Conservation (phyloP, 1,139 yeast species). For the Spencermartinsiella ligniputridi region DNA sequence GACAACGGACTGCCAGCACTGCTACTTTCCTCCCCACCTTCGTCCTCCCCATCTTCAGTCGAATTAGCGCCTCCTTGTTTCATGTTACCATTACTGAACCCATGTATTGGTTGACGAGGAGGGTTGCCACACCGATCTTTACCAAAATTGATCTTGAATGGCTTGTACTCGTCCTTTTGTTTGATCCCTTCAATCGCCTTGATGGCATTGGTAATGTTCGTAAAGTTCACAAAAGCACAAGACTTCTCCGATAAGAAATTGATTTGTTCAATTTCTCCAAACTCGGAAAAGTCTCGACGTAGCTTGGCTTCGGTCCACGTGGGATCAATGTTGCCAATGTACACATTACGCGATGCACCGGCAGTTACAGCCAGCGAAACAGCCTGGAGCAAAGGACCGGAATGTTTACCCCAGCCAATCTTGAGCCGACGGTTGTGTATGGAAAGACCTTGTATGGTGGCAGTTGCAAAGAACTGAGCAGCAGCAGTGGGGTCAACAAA, state of each 20-base stretch:
- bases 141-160: conserved; percentile 75
- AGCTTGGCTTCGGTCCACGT: conserved; percentile 57
- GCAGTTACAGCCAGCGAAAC: conserved; percentile 82
- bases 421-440: conserved; percentile 77
- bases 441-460: conserved; percentile 74
- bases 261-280: conserved; percentile 93
- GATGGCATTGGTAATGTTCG: conserved; percentile 81
- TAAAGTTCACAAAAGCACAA: conserved; percentile 91
- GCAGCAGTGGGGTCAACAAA: conserved; percentile 91
- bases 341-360: conserved; percentile 90
- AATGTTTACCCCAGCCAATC: conserved; percentile 96
- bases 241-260: conserved; percentile 77
- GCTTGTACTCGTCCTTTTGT: conserved; percentile 43
- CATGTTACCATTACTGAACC: not conserved
- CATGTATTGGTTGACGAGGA: conserved; percentile 35
- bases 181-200: conserved; percentile 71
- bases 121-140: conserved; percentile 93
- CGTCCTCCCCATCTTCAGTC: conserved; percentile 4
- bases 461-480: conserved; percentile 86
- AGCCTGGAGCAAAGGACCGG: conserved; percentile 83
- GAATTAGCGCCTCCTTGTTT: conserved; percentile 1
- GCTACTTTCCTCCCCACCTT: conserved; percentile 6
- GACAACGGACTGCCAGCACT: not conserved
- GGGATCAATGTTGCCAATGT: conserved; percentile 66
- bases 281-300: conserved; percentile 69